Evolutionary conservation across 116 monocot genomes (phyloP).

Genomic region (Cymodocea nodosa): DNA sequence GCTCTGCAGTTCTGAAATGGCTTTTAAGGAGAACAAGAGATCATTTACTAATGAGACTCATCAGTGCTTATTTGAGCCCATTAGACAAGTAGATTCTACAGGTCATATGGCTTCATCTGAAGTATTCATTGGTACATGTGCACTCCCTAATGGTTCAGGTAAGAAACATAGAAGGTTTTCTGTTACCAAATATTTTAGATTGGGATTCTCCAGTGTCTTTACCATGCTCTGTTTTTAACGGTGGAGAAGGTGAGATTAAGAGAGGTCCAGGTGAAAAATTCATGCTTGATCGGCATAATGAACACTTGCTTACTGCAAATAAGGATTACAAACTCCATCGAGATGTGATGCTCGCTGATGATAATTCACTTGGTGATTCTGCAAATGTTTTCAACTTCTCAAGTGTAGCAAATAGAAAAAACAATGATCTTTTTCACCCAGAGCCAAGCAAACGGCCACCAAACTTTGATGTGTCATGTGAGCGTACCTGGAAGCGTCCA

Average conservation of each 20-base stretch:
- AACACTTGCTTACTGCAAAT: background rate
- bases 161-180: background rate
- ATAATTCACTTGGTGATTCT: background rate
- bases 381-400: background rate
- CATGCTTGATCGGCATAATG: background rate
- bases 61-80: background rate
- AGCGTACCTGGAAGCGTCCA: constrained; percentile 5
- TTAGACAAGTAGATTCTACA: background rate
- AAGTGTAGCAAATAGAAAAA: too few species aligned
- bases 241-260: constrained; percentile 8
- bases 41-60: background rate
- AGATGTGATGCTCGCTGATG: background rate
- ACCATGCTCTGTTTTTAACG: background rate
- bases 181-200: background rate
- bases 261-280: background rate
- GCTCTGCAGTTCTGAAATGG: background rate
- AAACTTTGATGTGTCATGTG: constrained; percentile 2
- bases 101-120: constrained; percentile 1
- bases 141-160: background rate
- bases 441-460: constrained; percentile 2
- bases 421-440: background rate
- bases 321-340: background rate
- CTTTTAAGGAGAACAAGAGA: background rate
- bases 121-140: background rate
- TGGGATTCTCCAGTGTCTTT: background rate